Percentiles rank a stretch among this genome's conserved stretches.
These are phyloP conservation scores for Withania somnifera DNA, from an alignment of 305 asterid species.

Conservation along the genomic window DNA sequence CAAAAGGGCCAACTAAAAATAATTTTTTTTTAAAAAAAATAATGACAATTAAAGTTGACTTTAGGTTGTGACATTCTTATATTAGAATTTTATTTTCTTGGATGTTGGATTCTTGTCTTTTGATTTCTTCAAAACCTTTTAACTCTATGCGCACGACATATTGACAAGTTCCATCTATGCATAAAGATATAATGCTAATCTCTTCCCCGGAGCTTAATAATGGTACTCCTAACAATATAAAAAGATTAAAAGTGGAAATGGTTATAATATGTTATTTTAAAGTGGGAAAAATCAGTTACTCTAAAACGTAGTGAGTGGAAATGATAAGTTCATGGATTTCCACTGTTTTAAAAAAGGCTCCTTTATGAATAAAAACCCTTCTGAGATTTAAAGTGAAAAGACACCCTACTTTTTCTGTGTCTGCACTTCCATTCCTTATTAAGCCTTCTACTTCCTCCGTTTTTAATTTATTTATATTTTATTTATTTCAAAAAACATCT, in stretches of 20 bases:
- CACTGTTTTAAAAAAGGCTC: background rate
- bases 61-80: background rate
- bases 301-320: background rate
- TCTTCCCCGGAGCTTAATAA: background rate
- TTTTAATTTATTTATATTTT: no score
- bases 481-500: no score
- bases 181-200: background rate
- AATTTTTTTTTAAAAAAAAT: no score
- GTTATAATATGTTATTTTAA: background rate
- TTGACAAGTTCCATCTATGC: background rate
- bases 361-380: background rate
- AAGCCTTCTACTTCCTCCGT: background rate
- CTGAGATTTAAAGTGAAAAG: background rate
- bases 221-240: background rate
- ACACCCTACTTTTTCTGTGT: background rate
- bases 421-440: background rate
- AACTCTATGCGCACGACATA: background rate
- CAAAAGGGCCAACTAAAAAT: no score
- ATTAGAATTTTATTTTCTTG: background rate
- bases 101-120: background rate
- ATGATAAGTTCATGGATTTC: background rate
- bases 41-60: no score
- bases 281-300: background rate
- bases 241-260: background rate
- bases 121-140: background rate